phyloP scores from a whole-genome alignment of 176 grass and related monocot species.

The Hyparrhenia diplandra region DNA sequence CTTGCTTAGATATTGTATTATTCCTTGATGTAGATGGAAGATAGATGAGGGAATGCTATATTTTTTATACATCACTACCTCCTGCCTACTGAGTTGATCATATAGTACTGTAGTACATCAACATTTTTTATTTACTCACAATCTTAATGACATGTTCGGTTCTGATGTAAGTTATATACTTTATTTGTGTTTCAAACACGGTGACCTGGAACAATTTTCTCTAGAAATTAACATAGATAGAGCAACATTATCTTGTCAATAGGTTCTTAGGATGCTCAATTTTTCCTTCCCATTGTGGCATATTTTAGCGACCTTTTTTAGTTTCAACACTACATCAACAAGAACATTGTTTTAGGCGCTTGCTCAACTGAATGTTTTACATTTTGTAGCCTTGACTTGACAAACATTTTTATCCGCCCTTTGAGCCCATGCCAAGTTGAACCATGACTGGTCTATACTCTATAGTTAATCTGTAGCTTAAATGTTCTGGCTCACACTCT shows the following conservation, averaged over 20 bases:
- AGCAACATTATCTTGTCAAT: neutral
- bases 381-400: neutral
- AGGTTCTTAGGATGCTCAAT: neutral
- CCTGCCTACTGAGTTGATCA: neutral
- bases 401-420: neutral
- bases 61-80: neutral
- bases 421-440: neutral
- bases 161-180: neutral
- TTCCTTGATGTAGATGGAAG: slow-evolving; percentile 1
- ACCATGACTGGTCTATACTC: neutral
- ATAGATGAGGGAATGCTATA: neutral
- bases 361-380: neutral
- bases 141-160: neutral
- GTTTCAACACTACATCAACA: neutral
- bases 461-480: neutral
- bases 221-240: neutral
- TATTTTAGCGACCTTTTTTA: neutral
- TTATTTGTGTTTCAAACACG: neutral
- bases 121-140: neutral
- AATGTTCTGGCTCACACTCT: neutral
- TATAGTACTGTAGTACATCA: neutral
- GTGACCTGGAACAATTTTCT: neutral
- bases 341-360: neutral
- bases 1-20: neutral
- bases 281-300: neutral